phyloP scores from a whole-genome alignment of 208 protist genomes.

The Crithidia brevicula region DNA sequence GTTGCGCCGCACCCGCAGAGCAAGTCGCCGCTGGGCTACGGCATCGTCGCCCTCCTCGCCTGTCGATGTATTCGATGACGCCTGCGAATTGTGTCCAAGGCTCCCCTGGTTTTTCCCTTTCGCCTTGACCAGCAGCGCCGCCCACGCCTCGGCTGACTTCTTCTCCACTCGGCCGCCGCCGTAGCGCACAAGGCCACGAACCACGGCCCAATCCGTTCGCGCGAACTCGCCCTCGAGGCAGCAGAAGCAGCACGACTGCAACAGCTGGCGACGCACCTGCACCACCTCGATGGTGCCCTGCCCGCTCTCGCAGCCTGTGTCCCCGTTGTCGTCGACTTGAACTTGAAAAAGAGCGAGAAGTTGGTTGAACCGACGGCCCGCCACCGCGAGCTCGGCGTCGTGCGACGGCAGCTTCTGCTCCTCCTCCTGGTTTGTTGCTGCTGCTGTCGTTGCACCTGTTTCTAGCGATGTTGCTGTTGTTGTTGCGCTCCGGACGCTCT shows the following conservation, averaged over 20 bases:
- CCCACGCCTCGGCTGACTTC: constrained; percentile 53
- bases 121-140: constrained; percentile 15
- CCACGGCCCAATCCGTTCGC: constrained; percentile 61
- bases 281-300: not conserved
- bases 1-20: constrained; percentile 17
- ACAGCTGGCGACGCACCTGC: not conserved
- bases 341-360: constrained; percentile 27
- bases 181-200: constrained; percentile 71
- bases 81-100: no score
- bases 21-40: not conserved
- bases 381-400: constrained; percentile 15
- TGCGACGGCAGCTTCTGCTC: not conserved
- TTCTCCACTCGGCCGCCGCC: constrained; percentile 66
- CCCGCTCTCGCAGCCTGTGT: no score
- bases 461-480: no score
- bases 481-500: no score
- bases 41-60: not conserved
- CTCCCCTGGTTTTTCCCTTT: constrained; percentile 5
- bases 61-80: no score
- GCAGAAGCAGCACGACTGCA: constrained; percentile 45
- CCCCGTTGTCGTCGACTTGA: not conserved
- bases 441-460: not conserved
- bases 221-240: constrained; percentile 75
- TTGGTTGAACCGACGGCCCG: constrained; percentile 28
- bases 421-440: not conserved